Evolutionary conservation across 2,329 filamentous ascomycete species (phyloP).

Genomic region (Zasmidium angulare): DNA sequence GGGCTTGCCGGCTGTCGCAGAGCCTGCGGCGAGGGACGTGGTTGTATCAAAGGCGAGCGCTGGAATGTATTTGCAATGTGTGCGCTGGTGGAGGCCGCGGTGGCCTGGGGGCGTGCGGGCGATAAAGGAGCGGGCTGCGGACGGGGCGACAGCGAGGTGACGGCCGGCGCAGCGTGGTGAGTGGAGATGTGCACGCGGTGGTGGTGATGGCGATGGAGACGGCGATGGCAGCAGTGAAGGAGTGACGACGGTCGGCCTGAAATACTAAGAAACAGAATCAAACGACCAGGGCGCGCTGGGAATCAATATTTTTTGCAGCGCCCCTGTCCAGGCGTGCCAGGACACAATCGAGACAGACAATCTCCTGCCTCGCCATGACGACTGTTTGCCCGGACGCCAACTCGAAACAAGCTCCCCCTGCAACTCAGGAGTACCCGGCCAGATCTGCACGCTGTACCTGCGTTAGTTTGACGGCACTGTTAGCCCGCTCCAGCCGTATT

Average conservation of each 20-base stretch:
- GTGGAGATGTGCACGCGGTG: not conserved
- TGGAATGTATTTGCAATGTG: conserved; percentile 25
- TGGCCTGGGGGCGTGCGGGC: not conserved
- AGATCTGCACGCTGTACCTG: conserved; percentile 3
- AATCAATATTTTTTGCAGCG: not conserved
- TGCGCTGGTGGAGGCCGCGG: conserved; percentile 10
- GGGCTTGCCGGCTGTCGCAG: not conserved
- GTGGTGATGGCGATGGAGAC: not conserved
- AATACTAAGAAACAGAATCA: conserved; percentile 1
- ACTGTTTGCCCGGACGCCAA: not conserved
- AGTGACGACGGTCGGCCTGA: conserved; percentile 7
- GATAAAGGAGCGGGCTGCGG: not conserved
- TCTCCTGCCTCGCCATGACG: conserved; percentile 5
- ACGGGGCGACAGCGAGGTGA: not conserved
- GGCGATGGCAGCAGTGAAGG: conserved; percentile 1
- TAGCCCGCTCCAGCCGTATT: not conserved
- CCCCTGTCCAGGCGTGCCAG: conserved; percentile 2
- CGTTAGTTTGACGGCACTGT: not conserved
- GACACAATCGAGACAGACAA: not conserved
- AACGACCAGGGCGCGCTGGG: conserved; percentile 6
- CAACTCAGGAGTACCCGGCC: not conserved
- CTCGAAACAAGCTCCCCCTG: not conserved
- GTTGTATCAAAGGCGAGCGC: conserved; percentile 16
- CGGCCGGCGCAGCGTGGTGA: no score
- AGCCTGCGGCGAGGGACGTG: not conserved